phyloP scores from a whole-genome alignment of 2,329 filamentous ascomycete species.

The Alternaria gansuensis region DNA sequence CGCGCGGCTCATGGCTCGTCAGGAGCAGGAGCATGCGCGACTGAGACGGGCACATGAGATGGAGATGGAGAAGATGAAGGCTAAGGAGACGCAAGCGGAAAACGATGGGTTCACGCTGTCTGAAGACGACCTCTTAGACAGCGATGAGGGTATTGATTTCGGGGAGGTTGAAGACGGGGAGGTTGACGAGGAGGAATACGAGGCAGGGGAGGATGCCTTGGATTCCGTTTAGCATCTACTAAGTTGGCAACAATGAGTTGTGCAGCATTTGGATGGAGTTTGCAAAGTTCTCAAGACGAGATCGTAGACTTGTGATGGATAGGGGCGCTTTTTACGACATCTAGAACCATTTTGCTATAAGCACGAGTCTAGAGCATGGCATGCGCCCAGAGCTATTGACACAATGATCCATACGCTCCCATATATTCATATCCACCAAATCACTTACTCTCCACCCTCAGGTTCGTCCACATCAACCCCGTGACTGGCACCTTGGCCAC shows the following conservation, averaged over 20 bases:
- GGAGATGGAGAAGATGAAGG: conserved; percentile 13
- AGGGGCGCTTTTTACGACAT: not conserved
- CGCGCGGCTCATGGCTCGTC: conserved; percentile 15
- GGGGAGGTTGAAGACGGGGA: conserved; percentile 1
- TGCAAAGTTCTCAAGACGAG: not conserved
- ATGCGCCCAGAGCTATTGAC: not conserved
- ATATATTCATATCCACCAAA: not conserved
- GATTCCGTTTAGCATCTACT: not conserved
- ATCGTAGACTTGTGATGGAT: not conserved
- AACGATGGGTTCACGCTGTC: conserved; percentile 1
- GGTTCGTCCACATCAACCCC: conserved; percentile 24
- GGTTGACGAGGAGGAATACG: conserved; percentile 3
- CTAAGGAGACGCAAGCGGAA: conserved; percentile 1
- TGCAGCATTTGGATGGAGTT: not conserved
- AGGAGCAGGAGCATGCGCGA: conserved; percentile 10
- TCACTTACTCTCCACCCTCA: conserved; percentile 7
- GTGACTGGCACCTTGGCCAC: conserved; percentile 21
- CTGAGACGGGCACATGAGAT: conserved; percentile 14
- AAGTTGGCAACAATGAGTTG: not conserved
- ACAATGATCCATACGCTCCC: not conserved
- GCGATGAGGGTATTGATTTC: conserved; percentile 22
- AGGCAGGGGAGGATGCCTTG: conserved; percentile 4
- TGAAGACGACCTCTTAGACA: conserved; percentile 17
- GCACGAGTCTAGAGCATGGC: not conserved
- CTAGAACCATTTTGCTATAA: not conserved